These are phyloP conservation scores for Thelonectria rubi DNA, from an alignment of 2,329 filamentous ascomycete species.

Conservation along the genomic window DNA sequence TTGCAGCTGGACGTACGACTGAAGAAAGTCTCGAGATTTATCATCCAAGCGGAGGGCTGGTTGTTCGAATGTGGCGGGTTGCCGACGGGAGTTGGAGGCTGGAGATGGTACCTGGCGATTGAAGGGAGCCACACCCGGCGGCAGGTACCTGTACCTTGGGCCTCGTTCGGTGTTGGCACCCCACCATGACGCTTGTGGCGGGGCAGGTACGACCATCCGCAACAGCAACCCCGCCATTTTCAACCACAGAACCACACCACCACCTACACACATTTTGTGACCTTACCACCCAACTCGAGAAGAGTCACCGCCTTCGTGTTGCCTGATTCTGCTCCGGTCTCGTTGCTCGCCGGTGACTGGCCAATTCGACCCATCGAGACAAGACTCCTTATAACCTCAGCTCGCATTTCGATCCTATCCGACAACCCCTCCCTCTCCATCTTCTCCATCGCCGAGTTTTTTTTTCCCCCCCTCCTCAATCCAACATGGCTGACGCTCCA, in stretches of 20 bases:
- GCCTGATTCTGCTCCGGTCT: constrained; percentile 32
- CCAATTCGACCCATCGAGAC: constrained; percentile 22
- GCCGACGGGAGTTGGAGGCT: not conserved
- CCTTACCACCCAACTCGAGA: constrained; percentile 29
- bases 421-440: constrained; percentile 18
- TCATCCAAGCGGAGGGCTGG: too few relatives aligned
- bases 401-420: constrained; percentile 12
- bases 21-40: constrained; percentile 6
- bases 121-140: not conserved
- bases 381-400: constrained; percentile 16
- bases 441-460: constrained; percentile 9
- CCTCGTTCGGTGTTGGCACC: constrained; percentile 19
- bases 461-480: not conserved
- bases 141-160: constrained; percentile 11
- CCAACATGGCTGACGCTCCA: constrained; percentile 37
- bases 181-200: constrained; percentile 41
- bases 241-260: constrained; percentile 21
- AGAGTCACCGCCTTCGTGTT: constrained; percentile 35
- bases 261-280: constrained; percentile 36
- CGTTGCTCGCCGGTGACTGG: constrained; percentile 18
- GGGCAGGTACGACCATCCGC: constrained; percentile 36
- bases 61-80: not conserved
- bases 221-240: constrained; percentile 35
- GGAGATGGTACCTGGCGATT: constrained; percentile 1
- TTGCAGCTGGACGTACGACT: not conserved